phyloP scores from a whole-genome alignment of 2,329 filamentous ascomycete genomes.

The Cercospora canescens region DNA sequence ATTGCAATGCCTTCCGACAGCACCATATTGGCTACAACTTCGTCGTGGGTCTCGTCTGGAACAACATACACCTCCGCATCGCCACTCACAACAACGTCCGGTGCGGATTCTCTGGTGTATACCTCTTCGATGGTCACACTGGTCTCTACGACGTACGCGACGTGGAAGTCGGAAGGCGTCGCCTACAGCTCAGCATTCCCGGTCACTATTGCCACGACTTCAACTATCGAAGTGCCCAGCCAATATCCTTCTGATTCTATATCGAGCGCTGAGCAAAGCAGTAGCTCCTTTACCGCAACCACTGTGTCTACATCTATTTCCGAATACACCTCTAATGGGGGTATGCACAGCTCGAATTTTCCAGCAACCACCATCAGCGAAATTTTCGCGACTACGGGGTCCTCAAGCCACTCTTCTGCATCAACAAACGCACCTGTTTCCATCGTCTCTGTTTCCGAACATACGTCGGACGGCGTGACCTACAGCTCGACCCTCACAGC shows the following conservation, averaged over 20 bases:
- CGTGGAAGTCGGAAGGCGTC: conserved; percentile 4
- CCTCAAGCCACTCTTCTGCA: not conserved
- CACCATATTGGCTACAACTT: no score
- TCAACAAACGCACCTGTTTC: not conserved
- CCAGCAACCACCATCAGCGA: not conserved
- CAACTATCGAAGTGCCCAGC: not conserved
- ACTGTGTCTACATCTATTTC: not conserved
- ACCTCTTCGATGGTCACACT: not conserved
- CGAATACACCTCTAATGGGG: conserved; percentile 4
- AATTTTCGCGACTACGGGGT: no score
- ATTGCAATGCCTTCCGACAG: no score
- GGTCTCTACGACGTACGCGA: not conserved
- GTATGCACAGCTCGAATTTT: conserved; percentile 7
- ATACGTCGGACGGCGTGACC: conserved; percentile 4
- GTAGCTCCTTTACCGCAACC: not conserved
- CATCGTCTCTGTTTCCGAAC: not conserved
- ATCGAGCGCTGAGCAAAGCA: not conserved
- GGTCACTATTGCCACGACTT: not conserved
- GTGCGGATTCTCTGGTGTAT: no score
- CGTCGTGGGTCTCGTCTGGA: no score
- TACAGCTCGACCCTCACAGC: conserved; percentile 3
- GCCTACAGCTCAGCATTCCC: conserved; percentile 3
- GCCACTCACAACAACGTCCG: no score
- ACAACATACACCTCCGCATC: no score
- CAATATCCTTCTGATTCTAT: not conserved